phyloP scores from a whole-genome alignment of 2,329 filamentous ascomycete species.

The Aureobasidium sp. region DNA sequence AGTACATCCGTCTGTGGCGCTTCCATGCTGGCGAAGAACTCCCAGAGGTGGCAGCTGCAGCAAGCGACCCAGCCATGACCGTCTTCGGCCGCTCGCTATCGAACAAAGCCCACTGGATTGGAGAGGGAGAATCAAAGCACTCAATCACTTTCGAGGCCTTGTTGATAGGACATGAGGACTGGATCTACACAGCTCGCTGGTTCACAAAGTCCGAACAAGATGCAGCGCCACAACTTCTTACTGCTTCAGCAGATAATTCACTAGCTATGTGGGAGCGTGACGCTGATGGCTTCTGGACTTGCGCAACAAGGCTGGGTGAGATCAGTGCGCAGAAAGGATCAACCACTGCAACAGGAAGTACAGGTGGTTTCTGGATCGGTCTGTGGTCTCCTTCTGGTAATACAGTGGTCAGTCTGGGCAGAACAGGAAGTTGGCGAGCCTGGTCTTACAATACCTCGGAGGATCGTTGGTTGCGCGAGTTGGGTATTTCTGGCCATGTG shows the following conservation, averaged over 20 bases:
- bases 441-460: slow-evolving; percentile 61
- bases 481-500: slow-evolving; percentile 79
- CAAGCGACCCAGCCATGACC: slow-evolving; percentile 51
- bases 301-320: slow-evolving; percentile 76
- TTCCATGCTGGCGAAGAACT: slow-evolving; percentile 64
- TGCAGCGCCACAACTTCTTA: slow-evolving; percentile 52
- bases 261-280: slow-evolving; percentile 90
- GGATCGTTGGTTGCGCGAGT: slow-evolving; percentile 67
- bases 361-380: slow-evolving; percentile 93
- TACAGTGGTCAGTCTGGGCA: slow-evolving; percentile 72
- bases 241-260: slow-evolving; percentile 91
- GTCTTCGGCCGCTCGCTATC: slow-evolving; percentile 67
- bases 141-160: slow-evolving; percentile 89
- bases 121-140: slow-evolving; percentile 55
- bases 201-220: slow-evolving; percentile 40
- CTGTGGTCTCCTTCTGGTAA: slow-evolving; percentile 77
- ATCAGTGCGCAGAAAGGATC: slow-evolving; percentile 93
- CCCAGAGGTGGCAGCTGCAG: slow-evolving; percentile 48
- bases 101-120: slow-evolving; percentile 81
- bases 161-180: slow-evolving; percentile 91
- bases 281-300: slow-evolving; percentile 78
- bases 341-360: slow-evolving; percentile 91
- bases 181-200: slow-evolving; percentile 90
- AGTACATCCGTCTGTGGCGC: slow-evolving; percentile 91
- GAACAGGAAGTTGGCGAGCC: slow-evolving; percentile 86